Conservation (phyloP, 2,329 filamentous ascomycete genomes). For the Trichophyton simii region DNA sequence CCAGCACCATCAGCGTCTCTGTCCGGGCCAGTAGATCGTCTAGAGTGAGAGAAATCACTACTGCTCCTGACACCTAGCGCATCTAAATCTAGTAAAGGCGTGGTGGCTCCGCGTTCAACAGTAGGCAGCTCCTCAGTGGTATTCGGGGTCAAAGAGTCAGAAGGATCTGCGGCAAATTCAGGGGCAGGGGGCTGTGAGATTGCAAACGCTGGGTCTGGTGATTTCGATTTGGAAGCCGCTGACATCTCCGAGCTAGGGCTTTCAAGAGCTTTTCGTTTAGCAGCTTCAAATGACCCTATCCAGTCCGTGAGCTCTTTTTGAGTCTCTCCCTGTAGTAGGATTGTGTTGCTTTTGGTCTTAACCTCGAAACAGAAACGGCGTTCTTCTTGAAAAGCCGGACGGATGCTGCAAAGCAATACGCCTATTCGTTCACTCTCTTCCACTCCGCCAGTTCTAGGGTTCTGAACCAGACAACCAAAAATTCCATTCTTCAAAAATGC, state of each 20-base stretch:
- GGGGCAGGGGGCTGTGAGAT: slow-evolving; percentile 79
- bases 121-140: slow-evolving; percentile 43
- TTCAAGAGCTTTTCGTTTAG: slow-evolving; percentile 85
- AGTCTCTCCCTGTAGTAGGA: slow-evolving; percentile 84
- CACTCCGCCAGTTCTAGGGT: slow-evolving; percentile 65
- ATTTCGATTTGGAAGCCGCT: slow-evolving; percentile 31
- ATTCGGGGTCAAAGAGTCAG: slow-evolving; percentile 51
- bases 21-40: slow-evolving; percentile 41
- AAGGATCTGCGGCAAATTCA: slow-evolving; percentile 73
- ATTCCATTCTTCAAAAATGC: slow-evolving; percentile 93
- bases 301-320: slow-evolving; percentile 87
- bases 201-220: slow-evolving; percentile 66
- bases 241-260: slow-evolving; percentile 45
- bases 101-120: slow-evolving; percentile 50
- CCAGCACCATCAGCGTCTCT: slow-evolving; percentile 56
- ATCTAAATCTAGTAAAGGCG: slow-evolving; percentile 54
- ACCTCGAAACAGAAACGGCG: slow-evolving; percentile 95
- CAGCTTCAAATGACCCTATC: slow-evolving; percentile 84
- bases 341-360: slow-evolving; percentile 88
- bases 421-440: slow-evolving; percentile 94
- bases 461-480: slow-evolving; percentile 86
- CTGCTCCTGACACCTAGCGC: slow-evolving; percentile 50
- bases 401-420: slow-evolving; percentile 82
- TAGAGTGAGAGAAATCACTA: slow-evolving; percentile 50
- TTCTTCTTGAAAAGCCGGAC: slow-evolving; percentile 83